phyloP scores from a whole-genome alignment of 73 alveolate genomes.

The Durusdinium trenchii region DNA sequence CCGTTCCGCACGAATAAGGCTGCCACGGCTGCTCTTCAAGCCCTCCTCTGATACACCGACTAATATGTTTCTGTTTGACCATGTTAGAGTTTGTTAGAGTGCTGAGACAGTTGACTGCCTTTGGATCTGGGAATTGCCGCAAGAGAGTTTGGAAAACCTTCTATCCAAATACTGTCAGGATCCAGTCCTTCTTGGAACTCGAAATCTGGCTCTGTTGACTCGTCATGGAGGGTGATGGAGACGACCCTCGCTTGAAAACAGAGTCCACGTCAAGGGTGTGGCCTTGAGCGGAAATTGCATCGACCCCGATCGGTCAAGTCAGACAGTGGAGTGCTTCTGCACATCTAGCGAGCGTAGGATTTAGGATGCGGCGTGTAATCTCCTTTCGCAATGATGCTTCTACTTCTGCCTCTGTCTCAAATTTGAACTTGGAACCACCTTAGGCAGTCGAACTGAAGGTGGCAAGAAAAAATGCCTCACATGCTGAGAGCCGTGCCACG shows the following conservation, averaged over 20 bases:
- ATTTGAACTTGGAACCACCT: not conserved
- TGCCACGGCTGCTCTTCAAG: no score
- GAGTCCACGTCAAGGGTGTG: conserved; percentile 20
- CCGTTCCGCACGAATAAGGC: no score
- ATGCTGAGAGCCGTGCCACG: not conserved
- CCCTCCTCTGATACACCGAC: no score
- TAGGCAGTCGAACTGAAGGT: not conserved
- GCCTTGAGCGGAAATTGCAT: not conserved
- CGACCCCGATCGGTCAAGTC: not conserved
- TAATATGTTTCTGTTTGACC: no score
- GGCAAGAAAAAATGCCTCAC: not conserved
- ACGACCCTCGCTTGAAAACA: not conserved
- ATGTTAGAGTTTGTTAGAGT: no score
- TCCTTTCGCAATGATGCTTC: conserved; percentile 11
- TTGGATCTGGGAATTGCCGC: no score
- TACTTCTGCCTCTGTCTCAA: conserved; percentile 52
- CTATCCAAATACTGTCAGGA: no score
- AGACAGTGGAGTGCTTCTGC: not conserved
- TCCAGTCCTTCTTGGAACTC: not conserved
- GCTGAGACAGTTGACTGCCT: no score
- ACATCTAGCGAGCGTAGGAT: not conserved
- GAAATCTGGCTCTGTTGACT: conserved; percentile 12
- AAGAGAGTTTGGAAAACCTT: no score
- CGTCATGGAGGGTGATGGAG: conserved; percentile 22
- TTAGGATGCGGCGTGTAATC: not conserved